Evolutionary conservation across 352 stramenopile genomes (phyloP).

Genomic region (Salisapilia sapeloensis): DNA sequence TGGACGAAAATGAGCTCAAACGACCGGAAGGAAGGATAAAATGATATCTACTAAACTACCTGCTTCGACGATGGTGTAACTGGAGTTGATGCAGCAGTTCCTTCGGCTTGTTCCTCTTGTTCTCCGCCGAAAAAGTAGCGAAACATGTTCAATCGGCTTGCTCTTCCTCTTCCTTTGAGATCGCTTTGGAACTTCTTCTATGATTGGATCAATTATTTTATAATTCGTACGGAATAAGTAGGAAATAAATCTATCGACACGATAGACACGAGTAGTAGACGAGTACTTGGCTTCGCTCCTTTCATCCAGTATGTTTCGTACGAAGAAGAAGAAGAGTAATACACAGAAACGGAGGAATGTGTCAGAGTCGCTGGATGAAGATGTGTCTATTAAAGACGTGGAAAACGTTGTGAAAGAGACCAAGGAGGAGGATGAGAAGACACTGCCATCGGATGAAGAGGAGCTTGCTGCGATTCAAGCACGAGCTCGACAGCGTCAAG

Average conservation of each 20-base stretch:
- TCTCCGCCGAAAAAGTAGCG: background rate
- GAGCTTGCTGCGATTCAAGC: slow-evolving; percentile 14
- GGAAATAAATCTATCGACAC: too few species aligned
- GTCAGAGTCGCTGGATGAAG: slow-evolving; percentile 2
- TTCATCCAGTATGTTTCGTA: slow-evolving; percentile 41
- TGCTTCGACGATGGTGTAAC: too few species aligned
- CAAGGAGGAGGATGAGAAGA: slow-evolving; percentile 9
- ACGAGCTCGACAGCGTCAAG: slow-evolving; percentile 8
- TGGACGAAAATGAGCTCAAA: background rate
- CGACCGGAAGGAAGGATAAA: too few species aligned
- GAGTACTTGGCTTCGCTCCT: background rate
- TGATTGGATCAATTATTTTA: too few species aligned
- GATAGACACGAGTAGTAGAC: background rate
- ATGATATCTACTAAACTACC: too few species aligned
- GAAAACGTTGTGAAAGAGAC: slow-evolving; percentile 2
- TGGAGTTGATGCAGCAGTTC: too few species aligned
- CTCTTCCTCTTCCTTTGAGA: slow-evolving; percentile 1
- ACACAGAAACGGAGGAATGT: slow-evolving; percentile 16
- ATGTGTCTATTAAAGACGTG: background rate
- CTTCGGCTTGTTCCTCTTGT: background rate
- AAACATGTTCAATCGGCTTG: background rate
- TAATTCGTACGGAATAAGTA: too few species aligned
- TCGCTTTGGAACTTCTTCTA: too few species aligned
- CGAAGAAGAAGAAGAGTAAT: slow-evolving; percentile 18
- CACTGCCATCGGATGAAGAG: slow-evolving; percentile 1